phyloP scores from a whole-genome alignment of 306 rosid genomes.

The Delonix regia region DNA sequence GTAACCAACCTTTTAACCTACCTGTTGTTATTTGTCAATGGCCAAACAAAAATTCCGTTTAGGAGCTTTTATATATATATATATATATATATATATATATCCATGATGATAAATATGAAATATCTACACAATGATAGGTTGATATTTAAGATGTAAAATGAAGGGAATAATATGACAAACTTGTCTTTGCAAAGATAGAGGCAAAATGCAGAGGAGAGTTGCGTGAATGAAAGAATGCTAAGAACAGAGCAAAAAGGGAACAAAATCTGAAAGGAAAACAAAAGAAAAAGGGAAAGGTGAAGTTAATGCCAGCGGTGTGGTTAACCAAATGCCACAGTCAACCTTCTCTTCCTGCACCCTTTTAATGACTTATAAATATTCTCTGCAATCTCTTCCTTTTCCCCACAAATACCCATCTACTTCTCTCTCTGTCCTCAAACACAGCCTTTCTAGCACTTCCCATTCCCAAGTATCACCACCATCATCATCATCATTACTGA shows the following conservation, averaged over 20 bases:
- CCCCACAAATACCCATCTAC: constrained; percentile 20
- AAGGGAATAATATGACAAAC: no score
- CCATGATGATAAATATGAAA: no score
- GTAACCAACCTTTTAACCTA: constrained; percentile 54
- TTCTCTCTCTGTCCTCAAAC: background rate
- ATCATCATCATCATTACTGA: background rate
- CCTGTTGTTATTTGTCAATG: background rate
- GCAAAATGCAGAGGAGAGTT: background rate
- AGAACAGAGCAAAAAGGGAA: background rate
- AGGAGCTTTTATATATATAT: no score
- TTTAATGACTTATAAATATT: constrained; percentile 43
- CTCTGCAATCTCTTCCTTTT: constrained; percentile 26
- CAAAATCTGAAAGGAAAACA: background rate
- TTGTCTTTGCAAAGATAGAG: no score
- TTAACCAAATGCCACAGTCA: constrained; percentile 51
- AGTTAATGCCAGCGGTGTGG: constrained; percentile 53
- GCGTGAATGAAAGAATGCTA: constrained; percentile 12
- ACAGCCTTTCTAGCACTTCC: background rate
- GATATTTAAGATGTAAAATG: no score
- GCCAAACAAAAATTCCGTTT: background rate
- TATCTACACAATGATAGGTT: no score
- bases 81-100: no score
- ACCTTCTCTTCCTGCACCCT: constrained; percentile 27
- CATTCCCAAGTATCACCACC: background rate
- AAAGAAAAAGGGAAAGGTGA: background rate